phyloP scores from a whole-genome alignment of 2,329 filamentous ascomycete species.

The Venturia aucupariae region DNA sequence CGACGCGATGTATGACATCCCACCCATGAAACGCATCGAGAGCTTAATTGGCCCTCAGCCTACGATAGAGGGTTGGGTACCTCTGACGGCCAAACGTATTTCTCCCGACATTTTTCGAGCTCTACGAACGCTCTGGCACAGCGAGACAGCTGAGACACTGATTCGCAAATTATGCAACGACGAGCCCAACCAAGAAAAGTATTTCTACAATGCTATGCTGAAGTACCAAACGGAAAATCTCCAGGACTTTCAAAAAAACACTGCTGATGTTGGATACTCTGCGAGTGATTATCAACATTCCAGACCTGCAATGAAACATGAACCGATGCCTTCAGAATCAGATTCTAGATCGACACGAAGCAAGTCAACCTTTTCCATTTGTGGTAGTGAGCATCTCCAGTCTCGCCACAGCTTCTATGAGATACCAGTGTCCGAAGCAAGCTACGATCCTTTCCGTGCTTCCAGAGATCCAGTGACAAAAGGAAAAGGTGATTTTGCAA shows the following conservation, averaged over 20 bases:
- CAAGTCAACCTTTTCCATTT: constrained; percentile 47
- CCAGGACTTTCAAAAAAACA: constrained; percentile 71
- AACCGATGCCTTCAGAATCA: constrained; percentile 24
- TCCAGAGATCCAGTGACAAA: constrained; percentile 46
- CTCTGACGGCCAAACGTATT: constrained; percentile 56
- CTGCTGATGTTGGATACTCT: constrained; percentile 62
- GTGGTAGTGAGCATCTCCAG: constrained; percentile 44
- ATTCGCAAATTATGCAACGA: constrained; percentile 52
- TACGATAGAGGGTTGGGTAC: constrained; percentile 52
- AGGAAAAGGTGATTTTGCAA: constrained; percentile 51
- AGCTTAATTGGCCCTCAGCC: constrained; percentile 45
- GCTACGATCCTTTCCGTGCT: constrained; percentile 77
- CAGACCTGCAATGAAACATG: constrained; percentile 19
- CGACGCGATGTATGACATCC: constrained; percentile 58
- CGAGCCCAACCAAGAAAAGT: constrained; percentile 74
- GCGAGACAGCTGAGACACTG: constrained; percentile 63
- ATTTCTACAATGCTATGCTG: constrained; percentile 79
- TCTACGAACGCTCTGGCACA: constrained; percentile 85
- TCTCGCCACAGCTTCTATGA: constrained; percentile 41
- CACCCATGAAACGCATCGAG: constrained; percentile 44
- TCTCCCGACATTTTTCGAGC: constrained; percentile 77
- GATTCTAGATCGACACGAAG: constrained; percentile 30
- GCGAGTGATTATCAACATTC: constrained; percentile 86
- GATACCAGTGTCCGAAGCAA: constrained; percentile 45
- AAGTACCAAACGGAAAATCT: constrained; percentile 76